Percentiles rank a stretch among this genome's conserved stretches.
These are phyloP conservation scores for Rhynchospora pubera DNA, from an alignment of 176 grass and related monocot genomes.

Conservation along the genomic window DNA sequence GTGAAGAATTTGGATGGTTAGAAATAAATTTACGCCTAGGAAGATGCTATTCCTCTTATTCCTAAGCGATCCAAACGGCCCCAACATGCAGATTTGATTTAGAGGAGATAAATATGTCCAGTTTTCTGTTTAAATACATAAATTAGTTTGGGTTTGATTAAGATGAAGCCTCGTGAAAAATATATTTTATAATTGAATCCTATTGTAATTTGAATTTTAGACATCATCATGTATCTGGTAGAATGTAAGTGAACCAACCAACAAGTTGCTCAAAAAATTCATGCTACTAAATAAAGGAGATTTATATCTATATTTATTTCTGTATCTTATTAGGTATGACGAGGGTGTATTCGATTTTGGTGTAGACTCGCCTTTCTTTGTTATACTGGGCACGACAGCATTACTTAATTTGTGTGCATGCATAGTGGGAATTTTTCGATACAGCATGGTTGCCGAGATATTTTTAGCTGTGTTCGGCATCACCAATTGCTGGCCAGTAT, in stretches of 20 bases:
- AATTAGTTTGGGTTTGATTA: neutral
- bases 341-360: constrained; percentile 30
- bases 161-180: neutral
- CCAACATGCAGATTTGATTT: neutral
- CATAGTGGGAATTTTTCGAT: constrained; percentile 7
- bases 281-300: neutral
- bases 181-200: neutral
- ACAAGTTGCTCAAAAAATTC: neutral
- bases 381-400: constrained; percentile 8
- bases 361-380: constrained; percentile 30
- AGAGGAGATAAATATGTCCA: too few relatives aligned
- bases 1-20: too few relatives aligned
- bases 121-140: neutral
- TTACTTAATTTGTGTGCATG: constrained; percentile 25
- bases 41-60: too few relatives aligned
- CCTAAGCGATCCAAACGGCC: too few relatives aligned
- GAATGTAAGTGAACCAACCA: neutral
- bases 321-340: constrained; percentile 6
- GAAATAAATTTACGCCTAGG: too few relatives aligned
- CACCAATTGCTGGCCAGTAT: constrained; percentile 34
- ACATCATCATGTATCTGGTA: neutral
- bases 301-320: neutral
- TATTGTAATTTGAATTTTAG: neutral
- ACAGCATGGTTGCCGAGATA: constrained; percentile 26
- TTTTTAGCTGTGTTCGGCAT: constrained; percentile 28